phyloP scores from a whole-genome alignment of 2,329 filamentous ascomycete species.

The Teratosphaeria epicoccoides region DNA sequence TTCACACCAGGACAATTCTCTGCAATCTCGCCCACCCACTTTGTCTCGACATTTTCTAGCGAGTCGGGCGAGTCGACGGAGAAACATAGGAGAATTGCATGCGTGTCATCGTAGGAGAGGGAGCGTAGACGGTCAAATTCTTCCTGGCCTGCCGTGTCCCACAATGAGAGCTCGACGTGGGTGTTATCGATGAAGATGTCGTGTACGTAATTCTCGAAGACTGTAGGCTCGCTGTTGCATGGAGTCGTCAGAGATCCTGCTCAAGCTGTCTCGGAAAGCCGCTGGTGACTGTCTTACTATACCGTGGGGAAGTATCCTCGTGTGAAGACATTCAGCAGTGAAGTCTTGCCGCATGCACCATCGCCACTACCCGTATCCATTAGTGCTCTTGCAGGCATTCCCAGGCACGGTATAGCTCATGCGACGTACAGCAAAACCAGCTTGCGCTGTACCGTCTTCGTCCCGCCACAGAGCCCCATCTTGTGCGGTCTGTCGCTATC shows the following conservation, averaged over 20 bases:
- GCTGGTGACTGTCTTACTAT: conserved; percentile 49
- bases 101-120: conserved; percentile 94
- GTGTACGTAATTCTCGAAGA: conserved; percentile 98
- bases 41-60: conserved; percentile 94
- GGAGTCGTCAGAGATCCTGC: conserved; percentile 6
- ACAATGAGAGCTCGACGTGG: conserved; percentile 93
- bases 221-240: conserved; percentile 65
- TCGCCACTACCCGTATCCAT: conserved; percentile 57
- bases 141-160: conserved; percentile 97
- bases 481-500: conserved; percentile 2
- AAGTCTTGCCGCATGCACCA: conserved; percentile 95
- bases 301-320: conserved; percentile 97
- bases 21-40: conserved; percentile 96
- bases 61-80: conserved; percentile 92
- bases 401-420: neutral
- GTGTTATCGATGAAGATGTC: conserved; percentile 97
- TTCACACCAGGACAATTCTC: conserved; percentile 96
- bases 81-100: conserved; percentile 98
- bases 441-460: conserved; percentile 83
- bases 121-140: conserved; percentile 96
- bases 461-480: conserved; percentile 41
- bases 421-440: conserved; percentile 73
- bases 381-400: neutral
- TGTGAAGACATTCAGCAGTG: conserved; percentile 93
- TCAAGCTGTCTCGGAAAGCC: neutral